Percentiles rank a stretch among this genome's conserved stretches.
These are phyloP conservation scores for Keithomyces neogunnii DNA, from an alignment of 2,329 filamentous ascomycete genomes.

Conservation along the genomic window DNA sequence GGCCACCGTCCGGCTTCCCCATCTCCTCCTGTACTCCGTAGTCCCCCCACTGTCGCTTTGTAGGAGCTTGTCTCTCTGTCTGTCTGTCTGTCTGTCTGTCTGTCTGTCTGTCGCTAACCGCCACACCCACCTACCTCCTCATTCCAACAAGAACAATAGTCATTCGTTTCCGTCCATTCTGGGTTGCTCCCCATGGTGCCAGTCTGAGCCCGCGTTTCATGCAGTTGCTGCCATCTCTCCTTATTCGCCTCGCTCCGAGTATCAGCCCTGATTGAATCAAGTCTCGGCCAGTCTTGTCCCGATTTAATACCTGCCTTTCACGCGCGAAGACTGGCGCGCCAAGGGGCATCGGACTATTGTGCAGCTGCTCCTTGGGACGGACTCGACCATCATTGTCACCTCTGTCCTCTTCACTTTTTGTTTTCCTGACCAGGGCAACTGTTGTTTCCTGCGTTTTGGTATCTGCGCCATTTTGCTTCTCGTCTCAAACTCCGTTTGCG, in stretches of 20 bases:
- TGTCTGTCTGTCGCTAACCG: neutral
- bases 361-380: neutral
- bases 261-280: too few relatives aligned
- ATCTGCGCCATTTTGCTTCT: neutral
- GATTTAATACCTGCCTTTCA: neutral
- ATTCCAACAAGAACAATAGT: constrained; percentile 5
- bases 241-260: neutral
- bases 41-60: too few relatives aligned
- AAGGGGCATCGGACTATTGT: neutral
- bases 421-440: neutral
- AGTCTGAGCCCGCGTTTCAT: neutral
- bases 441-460: neutral
- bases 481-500: neutral
- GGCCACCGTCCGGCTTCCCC: too few relatives aligned
- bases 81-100: neutral
- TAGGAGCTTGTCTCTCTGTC: too few relatives aligned
- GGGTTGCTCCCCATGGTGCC: too few relatives aligned
- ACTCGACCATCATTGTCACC: neutral
- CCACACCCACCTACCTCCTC: neutral
- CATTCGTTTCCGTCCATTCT: constrained; percentile 2
- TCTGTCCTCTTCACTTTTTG: too few relatives aligned
- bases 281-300: neutral
- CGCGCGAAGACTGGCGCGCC: neutral
- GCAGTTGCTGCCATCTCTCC: neutral
- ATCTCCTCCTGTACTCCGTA: too few relatives aligned